phyloP scores from a whole-genome alignment of 768 basidiomycete genomes.

The Chalciporus pseudorubinellus region DNA sequence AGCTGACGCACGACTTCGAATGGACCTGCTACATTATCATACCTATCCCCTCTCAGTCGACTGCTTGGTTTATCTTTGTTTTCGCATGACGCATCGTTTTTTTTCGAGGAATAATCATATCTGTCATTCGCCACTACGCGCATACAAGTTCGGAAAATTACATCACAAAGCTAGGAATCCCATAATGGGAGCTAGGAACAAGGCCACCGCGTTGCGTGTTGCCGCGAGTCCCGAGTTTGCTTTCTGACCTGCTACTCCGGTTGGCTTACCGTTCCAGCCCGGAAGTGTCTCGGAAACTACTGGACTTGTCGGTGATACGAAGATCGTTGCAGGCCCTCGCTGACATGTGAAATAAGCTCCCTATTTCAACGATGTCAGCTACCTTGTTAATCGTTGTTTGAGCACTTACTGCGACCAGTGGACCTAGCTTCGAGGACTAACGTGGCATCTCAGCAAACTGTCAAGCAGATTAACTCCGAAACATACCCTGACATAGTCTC shows the following conservation, averaged over 20 bases:
- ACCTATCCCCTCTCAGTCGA: slow-evolving; percentile 6
- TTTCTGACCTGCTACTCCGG: slow-evolving; percentile 16
- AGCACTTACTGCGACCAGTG: slow-evolving; percentile 55
- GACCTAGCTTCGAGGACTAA: slow-evolving; percentile 55
- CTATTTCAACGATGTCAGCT: slow-evolving; percentile 33
- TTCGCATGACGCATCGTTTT: slow-evolving; percentile 13
- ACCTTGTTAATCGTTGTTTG: neutral
- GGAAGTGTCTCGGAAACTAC: slow-evolving; percentile 62
- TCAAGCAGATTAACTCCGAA: neutral
- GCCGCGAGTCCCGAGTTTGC: slow-evolving; percentile 20
- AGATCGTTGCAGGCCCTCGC: slow-evolving; percentile 55
- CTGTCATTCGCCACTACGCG: slow-evolving; percentile 5
- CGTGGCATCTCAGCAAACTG: neutral
- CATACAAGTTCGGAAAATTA: neutral
- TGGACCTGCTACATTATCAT: slow-evolving; percentile 1
- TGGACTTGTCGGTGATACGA: slow-evolving; percentile 57
- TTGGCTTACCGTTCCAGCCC: slow-evolving; percentile 22
- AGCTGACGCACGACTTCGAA: slow-evolving; percentile 20
- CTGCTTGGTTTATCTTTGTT: slow-evolving; percentile 17
- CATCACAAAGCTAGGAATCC: slow-evolving; percentile 26
- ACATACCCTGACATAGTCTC: slow-evolving; percentile 53
- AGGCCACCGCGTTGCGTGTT: slow-evolving; percentile 19
- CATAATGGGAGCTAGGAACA: slow-evolving; percentile 29
- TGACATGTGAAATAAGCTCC: slow-evolving; percentile 74
- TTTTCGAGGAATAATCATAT: slow-evolving; percentile 23